Conservation (phyloP, 2,329 filamentous ascomycete species). For the Fusarium armeniacum region DNA sequence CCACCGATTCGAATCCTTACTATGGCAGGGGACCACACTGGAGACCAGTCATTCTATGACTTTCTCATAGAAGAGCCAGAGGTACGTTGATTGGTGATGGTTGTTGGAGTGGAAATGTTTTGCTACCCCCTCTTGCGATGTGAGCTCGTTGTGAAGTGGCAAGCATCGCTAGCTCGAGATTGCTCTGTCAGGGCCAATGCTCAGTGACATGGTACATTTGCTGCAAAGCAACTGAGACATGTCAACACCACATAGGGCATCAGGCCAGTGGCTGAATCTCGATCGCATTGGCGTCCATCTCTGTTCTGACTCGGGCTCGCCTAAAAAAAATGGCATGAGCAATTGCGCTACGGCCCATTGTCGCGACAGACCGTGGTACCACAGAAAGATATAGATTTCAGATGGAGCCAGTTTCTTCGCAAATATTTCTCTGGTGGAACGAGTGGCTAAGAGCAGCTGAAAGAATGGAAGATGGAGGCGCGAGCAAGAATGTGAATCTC, state of each 20-base stretch:
- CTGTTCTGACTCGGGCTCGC: constrained; percentile 11
- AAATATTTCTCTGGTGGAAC: constrained; percentile 7
- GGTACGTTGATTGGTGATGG: constrained; percentile 40
- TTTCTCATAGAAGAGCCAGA: constrained; percentile 50
- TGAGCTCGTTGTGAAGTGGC: constrained; percentile 30
- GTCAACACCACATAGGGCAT: constrained; percentile 36
- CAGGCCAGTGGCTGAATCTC: constrained; percentile 49
- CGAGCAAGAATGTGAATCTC: constrained; percentile 9
- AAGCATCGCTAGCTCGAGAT: constrained; percentile 19
- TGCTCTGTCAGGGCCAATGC: constrained; percentile 26
- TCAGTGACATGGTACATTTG: constrained; percentile 21
- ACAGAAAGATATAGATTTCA: constrained; percentile 6
- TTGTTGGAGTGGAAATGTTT: constrained; percentile 2
- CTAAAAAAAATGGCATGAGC: constrained; percentile 23
- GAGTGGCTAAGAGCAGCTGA: constrained; percentile 13
- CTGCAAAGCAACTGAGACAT: constrained; percentile 40
- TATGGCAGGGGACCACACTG: constrained; percentile 46
- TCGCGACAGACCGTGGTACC: constrained; percentile 13
- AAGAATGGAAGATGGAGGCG: constrained; percentile 8
- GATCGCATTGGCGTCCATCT: constrained; percentile 29
- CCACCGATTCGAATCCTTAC: constrained; percentile 33
- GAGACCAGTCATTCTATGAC: constrained; percentile 51
- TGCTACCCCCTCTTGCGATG: constrained; percentile 28
- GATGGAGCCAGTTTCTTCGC: constrained; percentile 19
- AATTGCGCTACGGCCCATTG: constrained; percentile 22